phyloP scores from a whole-genome alignment of 2,329 filamentous ascomycete species.

The Diplodia sapinea region DNA sequence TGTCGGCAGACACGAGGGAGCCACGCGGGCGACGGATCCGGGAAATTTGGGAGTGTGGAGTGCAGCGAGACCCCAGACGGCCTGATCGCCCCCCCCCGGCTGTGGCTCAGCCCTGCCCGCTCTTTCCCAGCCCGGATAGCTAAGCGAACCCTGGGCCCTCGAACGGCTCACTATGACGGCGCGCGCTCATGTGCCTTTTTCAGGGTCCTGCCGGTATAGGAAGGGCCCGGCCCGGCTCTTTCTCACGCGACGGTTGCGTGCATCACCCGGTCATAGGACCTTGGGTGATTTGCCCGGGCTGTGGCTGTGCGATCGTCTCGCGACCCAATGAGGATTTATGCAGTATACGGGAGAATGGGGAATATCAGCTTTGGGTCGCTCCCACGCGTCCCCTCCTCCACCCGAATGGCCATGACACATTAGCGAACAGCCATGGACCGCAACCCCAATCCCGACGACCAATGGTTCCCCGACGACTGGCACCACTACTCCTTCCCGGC shows the following conservation, averaged over 20 bases:
- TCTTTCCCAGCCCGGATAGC: neutral
- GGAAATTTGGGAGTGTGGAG: neutral
- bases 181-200: neutral
- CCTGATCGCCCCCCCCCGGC: neutral
- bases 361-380: conserved; percentile 1
- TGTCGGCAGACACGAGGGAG: neutral
- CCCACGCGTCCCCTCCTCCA: neutral
- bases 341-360: conserved; percentile 2
- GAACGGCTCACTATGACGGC: neutral
- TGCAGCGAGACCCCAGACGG: neutral
- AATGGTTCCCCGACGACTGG: neutral
- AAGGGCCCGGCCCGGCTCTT: neutral
- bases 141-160: neutral
- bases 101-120: neutral
- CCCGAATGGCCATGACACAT: neutral
- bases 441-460: neutral
- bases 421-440: neutral
- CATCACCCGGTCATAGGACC: neutral
- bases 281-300: neutral
- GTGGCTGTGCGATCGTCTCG: neutral
- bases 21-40: neutral
- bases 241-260: conserved; percentile 2
- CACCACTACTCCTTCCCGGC: neutral
- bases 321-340: neutral
- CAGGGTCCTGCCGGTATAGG: neutral